A percentile compares a stretch with the other conserved stretches of the same genome.
Evolutionary conservation across 163 green algal species (phyloP).

Genomic region (Scenedesmus sp.): DNA sequence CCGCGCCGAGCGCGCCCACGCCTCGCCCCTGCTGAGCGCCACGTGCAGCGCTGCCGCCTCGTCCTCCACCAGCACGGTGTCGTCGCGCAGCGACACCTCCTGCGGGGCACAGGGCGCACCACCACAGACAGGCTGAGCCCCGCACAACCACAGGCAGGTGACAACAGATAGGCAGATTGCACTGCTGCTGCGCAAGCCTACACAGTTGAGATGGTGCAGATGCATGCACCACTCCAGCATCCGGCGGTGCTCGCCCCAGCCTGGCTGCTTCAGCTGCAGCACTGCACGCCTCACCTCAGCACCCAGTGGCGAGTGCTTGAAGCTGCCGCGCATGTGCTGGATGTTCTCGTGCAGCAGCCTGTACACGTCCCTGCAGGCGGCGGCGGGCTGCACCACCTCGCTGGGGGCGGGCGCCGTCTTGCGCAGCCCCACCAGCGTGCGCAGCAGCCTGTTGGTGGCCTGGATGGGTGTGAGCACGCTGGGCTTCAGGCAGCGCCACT

Average conservation of each 20-base stretch:
- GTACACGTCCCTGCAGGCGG: conserved; percentile 48
- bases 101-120: background rate
- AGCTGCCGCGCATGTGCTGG: conserved; percentile 31
- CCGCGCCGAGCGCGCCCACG: background rate
- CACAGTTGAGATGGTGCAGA: too few species aligned
- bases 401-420: conserved; percentile 43
- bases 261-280: background rate
- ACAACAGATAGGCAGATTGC: too few species aligned
- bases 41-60: conserved; percentile 17
- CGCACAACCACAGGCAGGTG: too few species aligned
- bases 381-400: conserved; percentile 38
- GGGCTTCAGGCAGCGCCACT: conserved; percentile 66
- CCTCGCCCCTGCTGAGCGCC: conserved; percentile 26
- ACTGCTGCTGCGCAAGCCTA: background rate
- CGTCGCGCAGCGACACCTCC: conserved; percentile 53
- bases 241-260: background rate
- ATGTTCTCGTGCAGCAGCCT: conserved; percentile 53
- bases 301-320: conserved; percentile 25
- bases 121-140: too few species aligned
- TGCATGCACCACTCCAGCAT: background rate
- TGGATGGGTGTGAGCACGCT: conserved; percentile 46
- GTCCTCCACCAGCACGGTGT: conserved; percentile 45
- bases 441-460: conserved; percentile 58
- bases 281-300: conserved; percentile 17
- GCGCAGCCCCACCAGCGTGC: conserved; percentile 51